Conservation (phyloP, 106 monocot species). For the Acorus calamus region DNA sequence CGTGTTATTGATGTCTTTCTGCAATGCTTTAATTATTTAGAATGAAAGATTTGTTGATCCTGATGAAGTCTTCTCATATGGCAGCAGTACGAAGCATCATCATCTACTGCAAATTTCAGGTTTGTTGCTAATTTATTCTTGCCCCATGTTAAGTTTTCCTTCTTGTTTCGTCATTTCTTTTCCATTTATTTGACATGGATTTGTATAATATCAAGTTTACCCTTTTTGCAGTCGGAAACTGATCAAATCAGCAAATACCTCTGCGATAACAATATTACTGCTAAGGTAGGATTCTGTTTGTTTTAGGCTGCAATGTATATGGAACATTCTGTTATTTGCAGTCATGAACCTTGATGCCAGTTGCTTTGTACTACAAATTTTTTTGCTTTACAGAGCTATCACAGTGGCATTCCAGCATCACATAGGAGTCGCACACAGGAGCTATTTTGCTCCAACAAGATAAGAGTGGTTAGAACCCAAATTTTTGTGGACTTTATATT, state of each 20-base stretch:
- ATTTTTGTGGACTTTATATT: too few relatives aligned
- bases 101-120: conserved; percentile 99
- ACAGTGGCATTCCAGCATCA: conserved; percentile 66
- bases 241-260: conserved; percentile 76
- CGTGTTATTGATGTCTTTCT: too few relatives aligned
- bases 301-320: not conserved
- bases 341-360: not conserved
- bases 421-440: conserved; percentile 58
- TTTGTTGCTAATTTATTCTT: not conserved
- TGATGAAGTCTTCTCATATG: conserved; percentile 67
- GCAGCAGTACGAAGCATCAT: conserved; percentile 68
- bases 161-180: not conserved
- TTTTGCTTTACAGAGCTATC: conserved; percentile 48
- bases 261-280: conserved; percentile 67
- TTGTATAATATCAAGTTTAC: not conserved
- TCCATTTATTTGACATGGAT: not conserved
- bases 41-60: conserved; percentile 63
- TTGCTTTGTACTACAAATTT: not conserved
- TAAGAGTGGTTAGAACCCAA: conserved; percentile 61
- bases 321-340: not conserved
- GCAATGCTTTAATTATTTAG: conserved; percentile 19
- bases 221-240: conserved; percentile 63
- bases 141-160: too few relatives aligned
- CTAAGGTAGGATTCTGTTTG: conserved; percentile 48
- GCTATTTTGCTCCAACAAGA: conserved; percentile 76